These are phyloP conservation scores for Paxillus ammoniavirescens DNA, from an alignment of 768 basidiomycete species.

Conservation along the genomic window DNA sequence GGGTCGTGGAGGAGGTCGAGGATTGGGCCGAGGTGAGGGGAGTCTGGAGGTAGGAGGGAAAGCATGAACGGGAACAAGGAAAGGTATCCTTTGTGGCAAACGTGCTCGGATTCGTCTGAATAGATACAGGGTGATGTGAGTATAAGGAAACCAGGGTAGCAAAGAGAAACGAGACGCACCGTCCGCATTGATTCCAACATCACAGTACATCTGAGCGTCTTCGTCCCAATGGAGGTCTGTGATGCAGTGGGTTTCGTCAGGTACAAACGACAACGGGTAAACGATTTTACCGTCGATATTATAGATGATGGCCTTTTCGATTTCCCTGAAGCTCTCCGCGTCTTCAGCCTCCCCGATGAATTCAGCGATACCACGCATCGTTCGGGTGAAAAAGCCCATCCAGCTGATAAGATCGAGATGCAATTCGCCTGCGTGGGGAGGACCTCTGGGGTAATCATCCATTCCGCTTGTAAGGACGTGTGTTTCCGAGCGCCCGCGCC, in stretches of 20 bases:
- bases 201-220: slow-evolving; percentile 89
- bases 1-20: slow-evolving; percentile 80
- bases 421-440: slow-evolving; percentile 86
- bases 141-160: background rate
- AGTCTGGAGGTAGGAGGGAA: slow-evolving; percentile 70
- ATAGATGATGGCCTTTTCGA: slow-evolving; percentile 75
- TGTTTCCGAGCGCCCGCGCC: slow-evolving; percentile 83
- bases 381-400: slow-evolving; percentile 95
- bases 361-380: slow-evolving; percentile 88
- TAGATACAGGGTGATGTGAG: background rate
- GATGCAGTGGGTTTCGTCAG: slow-evolving; percentile 1
- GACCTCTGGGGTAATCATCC: slow-evolving; percentile 94
- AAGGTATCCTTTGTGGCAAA: slow-evolving; percentile 91
- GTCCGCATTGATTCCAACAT: slow-evolving; percentile 79
- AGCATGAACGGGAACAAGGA: slow-evolving; percentile 93
- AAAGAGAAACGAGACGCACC: slow-evolving; percentile 43
- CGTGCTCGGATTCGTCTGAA: slow-evolving; percentile 85
- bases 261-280: background rate
- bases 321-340: slow-evolving; percentile 66
- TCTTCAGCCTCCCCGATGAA: slow-evolving; percentile 89
- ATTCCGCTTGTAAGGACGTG: slow-evolving; percentile 94
- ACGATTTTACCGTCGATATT: slow-evolving; percentile 77
- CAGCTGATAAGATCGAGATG: slow-evolving; percentile 93
- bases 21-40: slow-evolving; percentile 78
- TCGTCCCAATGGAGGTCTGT: slow-evolving; percentile 93